Conservation (phyloP, 2,329 filamentous ascomycete species). For the Talaromyces sp. region DNA sequence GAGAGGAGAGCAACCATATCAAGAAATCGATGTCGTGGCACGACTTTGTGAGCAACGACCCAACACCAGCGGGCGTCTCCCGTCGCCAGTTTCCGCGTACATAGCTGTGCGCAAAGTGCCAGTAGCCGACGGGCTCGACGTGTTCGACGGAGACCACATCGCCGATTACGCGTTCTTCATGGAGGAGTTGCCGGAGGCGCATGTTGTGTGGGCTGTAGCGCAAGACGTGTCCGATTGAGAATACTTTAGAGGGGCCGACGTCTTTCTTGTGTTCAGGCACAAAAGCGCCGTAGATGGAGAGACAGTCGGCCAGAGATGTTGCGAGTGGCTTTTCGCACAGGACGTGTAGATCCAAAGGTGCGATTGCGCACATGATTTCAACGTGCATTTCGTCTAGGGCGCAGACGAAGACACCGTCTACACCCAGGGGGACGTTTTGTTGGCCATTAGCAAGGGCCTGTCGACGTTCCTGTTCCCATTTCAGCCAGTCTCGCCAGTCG, state of each 20-base stretch:
- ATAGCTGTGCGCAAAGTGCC: constrained; percentile 90
- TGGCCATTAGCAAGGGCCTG: constrained; percentile 22
- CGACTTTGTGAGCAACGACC: constrained; percentile 83
- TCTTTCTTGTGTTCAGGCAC: constrained; percentile 21
- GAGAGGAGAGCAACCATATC: constrained; percentile 83
- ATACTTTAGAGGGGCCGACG: constrained; percentile 53
- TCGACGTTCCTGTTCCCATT: constrained; percentile 65
- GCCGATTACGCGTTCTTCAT: constrained; percentile 72
- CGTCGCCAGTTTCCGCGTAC: constrained; percentile 92
- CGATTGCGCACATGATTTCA: constrained; percentile 72
- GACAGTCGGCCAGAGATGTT: constrained; percentile 71
- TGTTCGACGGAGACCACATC: constrained; percentile 84
- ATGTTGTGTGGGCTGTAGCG: constrained; percentile 92
- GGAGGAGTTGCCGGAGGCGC: constrained; percentile 71
- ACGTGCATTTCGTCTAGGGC: constrained; percentile 87
- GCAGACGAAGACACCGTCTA: constrained; percentile 67
- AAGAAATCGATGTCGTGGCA: constrained; percentile 95
- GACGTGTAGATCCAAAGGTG: constrained; percentile 68
- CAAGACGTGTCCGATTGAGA: constrained; percentile 90
- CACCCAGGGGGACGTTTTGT: constrained; percentile 42
- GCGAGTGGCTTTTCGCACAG: constrained; percentile 95
- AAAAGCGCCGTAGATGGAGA: constrained; percentile 59
- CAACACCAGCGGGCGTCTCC: constrained; percentile 67
- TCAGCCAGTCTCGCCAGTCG: constrained; percentile 72
- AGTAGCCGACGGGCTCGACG: constrained; percentile 92